Evolutionary conservation across 257 asterid genomes (phyloP).

Genomic region (Nicotiana knightiana): DNA sequence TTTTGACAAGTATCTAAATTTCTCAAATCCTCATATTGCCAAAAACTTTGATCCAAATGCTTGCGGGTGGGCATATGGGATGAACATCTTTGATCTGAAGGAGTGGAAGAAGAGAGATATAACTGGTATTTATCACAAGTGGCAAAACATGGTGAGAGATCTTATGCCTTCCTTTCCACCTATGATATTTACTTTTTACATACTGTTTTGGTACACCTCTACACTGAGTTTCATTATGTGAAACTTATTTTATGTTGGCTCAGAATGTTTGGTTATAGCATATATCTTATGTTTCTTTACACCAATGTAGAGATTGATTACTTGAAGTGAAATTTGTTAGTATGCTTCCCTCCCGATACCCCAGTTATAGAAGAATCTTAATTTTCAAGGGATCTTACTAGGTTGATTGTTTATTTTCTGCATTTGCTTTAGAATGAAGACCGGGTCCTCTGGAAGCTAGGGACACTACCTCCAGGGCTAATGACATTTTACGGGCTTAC

Average conservation of each 20-base stretch:
- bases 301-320: background rate
- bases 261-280: background rate
- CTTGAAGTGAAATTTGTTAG: background rate
- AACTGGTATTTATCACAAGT: conserved; percentile 95
- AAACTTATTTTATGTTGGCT: background rate
- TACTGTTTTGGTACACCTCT: background rate
- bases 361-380: background rate
- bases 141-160: conserved; percentile 88
- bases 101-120: conserved; percentile 96
- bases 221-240: background rate
- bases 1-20: conserved; percentile 93
- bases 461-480: conserved; percentile 94
- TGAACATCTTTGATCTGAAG: conserved; percentile 90
- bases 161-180: background rate
- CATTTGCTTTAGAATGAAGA: conserved; percentile 63
- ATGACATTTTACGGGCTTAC: conserved; percentile 94
- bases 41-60: conserved; percentile 88
- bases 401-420: background rate
- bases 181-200: background rate
- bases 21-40: conserved; percentile 91
- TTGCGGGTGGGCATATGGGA: conserved; percentile 99
- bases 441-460: conserved; percentile 93
- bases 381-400: background rate
- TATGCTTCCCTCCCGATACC: background rate
- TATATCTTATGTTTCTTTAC: background rate